Evolutionary conservation across 139 green algal species (phyloP).

Genomic region (Coelastrella sp.): DNA sequence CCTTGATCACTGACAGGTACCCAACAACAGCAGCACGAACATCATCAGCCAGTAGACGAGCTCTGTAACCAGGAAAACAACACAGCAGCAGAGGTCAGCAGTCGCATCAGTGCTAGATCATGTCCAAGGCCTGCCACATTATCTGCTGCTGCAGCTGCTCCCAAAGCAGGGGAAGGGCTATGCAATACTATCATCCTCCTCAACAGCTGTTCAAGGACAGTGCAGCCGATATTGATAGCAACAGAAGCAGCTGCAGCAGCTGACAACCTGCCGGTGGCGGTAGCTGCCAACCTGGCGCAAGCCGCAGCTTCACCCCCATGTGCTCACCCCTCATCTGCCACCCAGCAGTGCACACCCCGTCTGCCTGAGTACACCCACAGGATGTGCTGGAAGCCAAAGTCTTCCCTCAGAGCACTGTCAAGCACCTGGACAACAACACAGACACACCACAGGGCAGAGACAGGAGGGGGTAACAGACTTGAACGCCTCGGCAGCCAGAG

Average conservation of each 20-base stretch:
- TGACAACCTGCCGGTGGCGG: too few relatives aligned
- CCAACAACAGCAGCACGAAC: slow-evolving; percentile 84
- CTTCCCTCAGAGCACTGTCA: slow-evolving; percentile 85
- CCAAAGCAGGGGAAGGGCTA: too few relatives aligned
- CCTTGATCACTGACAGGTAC: slow-evolving; percentile 94
- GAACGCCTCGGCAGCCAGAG: background rate
- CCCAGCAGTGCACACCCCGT: slow-evolving; percentile 97
- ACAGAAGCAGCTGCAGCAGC: too few relatives aligned
- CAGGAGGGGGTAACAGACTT: background rate
- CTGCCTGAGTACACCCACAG: slow-evolving; percentile 98
- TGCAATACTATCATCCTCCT: too few relatives aligned
- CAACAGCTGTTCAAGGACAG: too few relatives aligned
- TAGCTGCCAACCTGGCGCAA: too few relatives aligned
- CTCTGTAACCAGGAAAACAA: slow-evolving; percentile 52
- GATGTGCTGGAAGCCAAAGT: slow-evolving; percentile 98
- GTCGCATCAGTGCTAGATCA: too few relatives aligned
- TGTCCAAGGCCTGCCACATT: too few relatives aligned
- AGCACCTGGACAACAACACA: slow-evolving; percentile 75
- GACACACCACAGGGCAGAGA: background rate
- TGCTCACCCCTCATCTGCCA: slow-evolving; percentile 90
- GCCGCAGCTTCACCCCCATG: background rate
- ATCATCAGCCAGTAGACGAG: slow-evolving; percentile 89
- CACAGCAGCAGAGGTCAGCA: background rate
- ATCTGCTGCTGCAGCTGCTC: too few relatives aligned
- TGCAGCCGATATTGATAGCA: too few relatives aligned